These are phyloP conservation scores for Symbiodinium pilosum DNA, from an alignment of 73 alveolate genomes.

Conservation along the genomic window DNA sequence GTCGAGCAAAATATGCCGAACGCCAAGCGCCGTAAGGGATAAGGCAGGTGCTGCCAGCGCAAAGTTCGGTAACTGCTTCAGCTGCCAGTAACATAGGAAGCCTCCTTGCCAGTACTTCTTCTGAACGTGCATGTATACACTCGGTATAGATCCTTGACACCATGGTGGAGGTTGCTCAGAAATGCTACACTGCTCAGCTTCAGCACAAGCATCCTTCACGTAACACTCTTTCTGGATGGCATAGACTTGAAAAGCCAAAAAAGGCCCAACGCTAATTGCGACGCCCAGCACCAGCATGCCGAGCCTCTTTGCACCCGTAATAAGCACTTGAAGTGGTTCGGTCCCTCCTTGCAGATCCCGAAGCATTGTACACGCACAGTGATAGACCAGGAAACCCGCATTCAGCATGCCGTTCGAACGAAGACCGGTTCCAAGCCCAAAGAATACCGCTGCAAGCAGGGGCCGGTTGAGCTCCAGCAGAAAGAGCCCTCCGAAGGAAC, in stretches of 20 bases:
- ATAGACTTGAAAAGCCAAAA: constrained; percentile 40
- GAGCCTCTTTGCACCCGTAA: not conserved
- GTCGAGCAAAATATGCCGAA: constrained; percentile 9
- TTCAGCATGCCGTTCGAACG: constrained; percentile 78
- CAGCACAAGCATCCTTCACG: not conserved
- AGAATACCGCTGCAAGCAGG: not conserved
- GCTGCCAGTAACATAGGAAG: constrained; percentile 62
- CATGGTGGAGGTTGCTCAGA: constrained; percentile 22
- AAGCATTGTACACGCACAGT: not conserved
- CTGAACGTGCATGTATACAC: constrained; percentile 44
- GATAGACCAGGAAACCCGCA: constrained; percentile 22
- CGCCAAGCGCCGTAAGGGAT: constrained; percentile 40
- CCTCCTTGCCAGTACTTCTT: constrained; percentile 91
- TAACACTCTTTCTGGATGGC: constrained; percentile 54
- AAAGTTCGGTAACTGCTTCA: constrained; percentile 75
- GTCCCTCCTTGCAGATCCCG: not conserved
- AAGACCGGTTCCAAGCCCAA: constrained; percentile 10
- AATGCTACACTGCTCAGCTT: not conserved
- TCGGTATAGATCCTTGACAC: constrained; percentile 47
- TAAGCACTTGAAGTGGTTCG: not conserved
- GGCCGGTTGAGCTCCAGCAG: constrained; percentile 36
- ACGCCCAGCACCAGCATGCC: constrained; percentile 5
- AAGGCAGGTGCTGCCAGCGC: constrained; percentile 68
- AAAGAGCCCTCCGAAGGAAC: constrained; percentile 40
- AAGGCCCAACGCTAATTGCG: not conserved